Evolutionary conservation across 2,329 filamentous ascomycete genomes (phyloP), one percentile per base, ranked within the genome.

Genomic region (Plectosphaerella cucumerina): DNA sequence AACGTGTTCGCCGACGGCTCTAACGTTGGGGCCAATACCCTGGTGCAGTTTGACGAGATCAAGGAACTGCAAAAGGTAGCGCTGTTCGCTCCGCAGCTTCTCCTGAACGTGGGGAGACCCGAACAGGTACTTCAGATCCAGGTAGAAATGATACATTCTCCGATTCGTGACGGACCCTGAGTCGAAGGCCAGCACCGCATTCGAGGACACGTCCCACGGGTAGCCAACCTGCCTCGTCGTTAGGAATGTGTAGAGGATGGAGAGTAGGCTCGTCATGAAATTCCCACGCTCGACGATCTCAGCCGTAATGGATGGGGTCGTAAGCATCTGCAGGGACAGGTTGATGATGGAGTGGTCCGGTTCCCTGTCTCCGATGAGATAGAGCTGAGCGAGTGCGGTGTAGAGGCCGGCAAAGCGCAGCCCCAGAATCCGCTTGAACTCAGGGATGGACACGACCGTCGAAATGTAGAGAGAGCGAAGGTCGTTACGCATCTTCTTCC

Each of bases 271-370:
- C 9, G 91, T 97, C 57, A 99, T 76, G 64, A 99, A 99, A 67
- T 99, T 99, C 23, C 92, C 93, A 44, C 91, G 83, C 62, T 96
- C 89, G 9, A 99, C 90, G 47, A 97, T 89, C 69, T 99, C 95
- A 43, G 91, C 89, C 0, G 93, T 97, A 58, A 99, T 97, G 0
- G 93, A 96, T 2, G 94, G 92, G 0, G 94, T 97, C 0, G 94
- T 99, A 55, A 99, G 76, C 83, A 99, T 95, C 65, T 99, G 94
- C 26, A 97, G 75, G 5, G 93, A 97, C 35, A 99, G 82, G 64
- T 97, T 97, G 75, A 99, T 96, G 64, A 99, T 97, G 11, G 93
- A 97, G 68, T 97, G 93, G 63, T 99, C 94, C 3, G 94, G 94
- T 66, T 99, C 94, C 56, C 94, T 81, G 64, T 99, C 94, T 14